These are phyloP conservation scores for Lophium mytilinum DNA, from an alignment of 495 filamentous ascomycete genomes.

Conservation along the genomic window DNA sequence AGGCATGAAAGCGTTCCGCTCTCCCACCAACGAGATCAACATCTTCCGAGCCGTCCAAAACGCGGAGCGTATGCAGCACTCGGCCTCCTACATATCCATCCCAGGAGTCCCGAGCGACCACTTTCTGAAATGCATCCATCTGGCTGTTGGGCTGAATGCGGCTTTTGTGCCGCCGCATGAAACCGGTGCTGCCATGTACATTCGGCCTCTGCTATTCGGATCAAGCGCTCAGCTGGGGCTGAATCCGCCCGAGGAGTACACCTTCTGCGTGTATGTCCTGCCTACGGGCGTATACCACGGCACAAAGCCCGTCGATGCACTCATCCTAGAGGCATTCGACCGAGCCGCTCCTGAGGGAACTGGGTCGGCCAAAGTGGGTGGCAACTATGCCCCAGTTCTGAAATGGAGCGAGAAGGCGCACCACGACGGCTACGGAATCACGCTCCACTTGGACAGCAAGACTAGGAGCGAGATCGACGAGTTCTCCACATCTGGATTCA, in stretches of 20 bases:
- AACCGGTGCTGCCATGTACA: constrained; percentile 80
- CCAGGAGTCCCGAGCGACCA: constrained; percentile 63
- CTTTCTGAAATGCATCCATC: constrained; percentile 64
- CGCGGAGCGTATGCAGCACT: constrained; percentile 70
- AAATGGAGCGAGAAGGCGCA: constrained; percentile 69
- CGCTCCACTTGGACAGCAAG: constrained; percentile 76
- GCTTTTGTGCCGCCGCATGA: constrained; percentile 79
- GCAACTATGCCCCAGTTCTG: constrained; percentile 78
- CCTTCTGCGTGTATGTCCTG: constrained; percentile 73
- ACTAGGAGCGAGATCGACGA: constrained; percentile 76
- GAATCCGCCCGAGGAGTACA: constrained; percentile 79
- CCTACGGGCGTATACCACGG: constrained; percentile 89
- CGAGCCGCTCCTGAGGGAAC: constrained; percentile 66
- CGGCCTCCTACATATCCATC: constrained; percentile 68
- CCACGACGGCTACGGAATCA: constrained; percentile 70
- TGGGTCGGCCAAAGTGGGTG: constrained; percentile 65
- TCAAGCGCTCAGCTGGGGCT: constrained; percentile 72
- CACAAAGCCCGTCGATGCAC: constrained; percentile 65
- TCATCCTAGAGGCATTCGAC: constrained; percentile 73
- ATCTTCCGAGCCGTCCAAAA: constrained; percentile 79
- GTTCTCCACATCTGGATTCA: constrained; percentile 81
- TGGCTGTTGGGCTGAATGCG: constrained; percentile 77
- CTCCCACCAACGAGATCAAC: constrained; percentile 52
- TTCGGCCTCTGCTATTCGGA: constrained; percentile 81
- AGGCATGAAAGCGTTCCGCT: constrained; percentile 84